phyloP scores from a whole-genome alignment of 345 rosid genomes.

The Melastoma malabathricum region DNA sequence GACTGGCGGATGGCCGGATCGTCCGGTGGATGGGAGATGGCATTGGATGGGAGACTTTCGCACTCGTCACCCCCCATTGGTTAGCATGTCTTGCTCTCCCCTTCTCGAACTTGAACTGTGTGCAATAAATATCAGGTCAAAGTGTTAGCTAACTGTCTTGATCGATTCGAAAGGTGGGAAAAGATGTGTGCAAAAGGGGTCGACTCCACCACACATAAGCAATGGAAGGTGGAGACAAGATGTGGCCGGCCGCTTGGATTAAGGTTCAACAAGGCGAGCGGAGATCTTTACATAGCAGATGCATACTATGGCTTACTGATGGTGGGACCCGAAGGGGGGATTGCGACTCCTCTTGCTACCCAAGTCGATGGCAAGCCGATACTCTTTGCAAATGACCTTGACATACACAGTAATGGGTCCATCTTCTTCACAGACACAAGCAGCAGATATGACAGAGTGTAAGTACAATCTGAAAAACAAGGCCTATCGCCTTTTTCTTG shows the following conservation, averaged over 20 bases:
- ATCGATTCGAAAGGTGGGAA: constrained; percentile 50
- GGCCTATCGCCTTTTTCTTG: background rate
- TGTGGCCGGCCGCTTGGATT: constrained; percentile 89
- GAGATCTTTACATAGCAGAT: constrained; percentile 76
- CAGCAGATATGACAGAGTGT: constrained; percentile 82
- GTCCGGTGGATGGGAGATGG: constrained; percentile 94
- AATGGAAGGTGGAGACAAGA: constrained; percentile 78
- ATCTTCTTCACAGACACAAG: constrained; percentile 93
- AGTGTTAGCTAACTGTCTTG: too few relatives aligned
- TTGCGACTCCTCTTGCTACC: constrained; percentile 66
- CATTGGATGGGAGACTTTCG: constrained; percentile 84
- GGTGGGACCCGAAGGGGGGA: constrained; percentile 81
- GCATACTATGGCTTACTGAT: constrained; percentile 76
- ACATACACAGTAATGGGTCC: constrained; percentile 74
- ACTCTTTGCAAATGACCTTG: constrained; percentile 90
- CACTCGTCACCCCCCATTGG: constrained; percentile 64
- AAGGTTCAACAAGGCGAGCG: constrained; percentile 49
- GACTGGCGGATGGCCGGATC: constrained; percentile 78
- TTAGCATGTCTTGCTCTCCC: constrained; percentile 7
- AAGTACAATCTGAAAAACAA: constrained; percentile 7
- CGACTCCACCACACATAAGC: constrained; percentile 76
- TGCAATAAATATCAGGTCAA: too few relatives aligned
- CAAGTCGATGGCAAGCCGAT: constrained; percentile 50
- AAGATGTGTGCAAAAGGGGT: constrained; percentile 57
- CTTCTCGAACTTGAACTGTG: background rate